Evolutionary conservation across 2,329 filamentous ascomycete genomes (phyloP).

Genomic region (Claviceps paspali): DNA sequence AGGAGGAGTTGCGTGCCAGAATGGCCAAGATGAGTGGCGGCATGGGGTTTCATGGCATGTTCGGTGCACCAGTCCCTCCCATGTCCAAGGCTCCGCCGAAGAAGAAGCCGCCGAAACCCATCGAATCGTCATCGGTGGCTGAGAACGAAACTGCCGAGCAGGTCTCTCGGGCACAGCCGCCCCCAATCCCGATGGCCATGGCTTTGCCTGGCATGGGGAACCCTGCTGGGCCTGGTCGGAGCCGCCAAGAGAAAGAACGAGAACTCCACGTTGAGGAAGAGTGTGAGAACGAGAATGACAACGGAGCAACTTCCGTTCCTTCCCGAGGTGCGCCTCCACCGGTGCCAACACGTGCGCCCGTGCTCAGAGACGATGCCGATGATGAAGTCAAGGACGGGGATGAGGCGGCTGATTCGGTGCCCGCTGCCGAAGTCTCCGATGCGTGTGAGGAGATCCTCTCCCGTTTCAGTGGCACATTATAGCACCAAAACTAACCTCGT

Average conservation of each 20-base stretch:
- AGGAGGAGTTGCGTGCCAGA: constrained; percentile 76
- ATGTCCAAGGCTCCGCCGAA: constrained; percentile 30
- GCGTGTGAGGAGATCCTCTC: constrained; percentile 2
- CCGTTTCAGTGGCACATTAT: not conserved
- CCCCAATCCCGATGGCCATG: constrained; percentile 45
- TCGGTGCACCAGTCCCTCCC: constrained; percentile 57
- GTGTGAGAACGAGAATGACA: not conserved
- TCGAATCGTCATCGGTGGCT: constrained; percentile 16
- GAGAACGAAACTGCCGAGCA: constrained; percentile 30
- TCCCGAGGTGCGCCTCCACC: constrained; percentile 15
- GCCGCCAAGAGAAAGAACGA: constrained; percentile 22
- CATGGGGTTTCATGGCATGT: constrained; percentile 94
- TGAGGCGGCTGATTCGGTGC: constrained; percentile 20
- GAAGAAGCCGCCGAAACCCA: constrained; percentile 34
- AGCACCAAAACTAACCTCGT: constrained; percentile 13
- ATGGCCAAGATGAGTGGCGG: constrained; percentile 99
- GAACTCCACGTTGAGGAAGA: not conserved
- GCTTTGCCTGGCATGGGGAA: constrained; percentile 59
- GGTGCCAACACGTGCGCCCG: constrained; percentile 12
- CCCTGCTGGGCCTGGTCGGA: constrained; percentile 28
- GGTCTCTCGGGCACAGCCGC: constrained; percentile 24
- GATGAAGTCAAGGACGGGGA: constrained; percentile 23
- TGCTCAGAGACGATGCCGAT: constrained; percentile 10
- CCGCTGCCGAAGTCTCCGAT: constrained; percentile 11
- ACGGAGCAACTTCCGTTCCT: constrained; percentile 6